These are phyloP conservation scores for Colletotrichum somersetense DNA, from an alignment of 2,329 filamentous ascomycete species.

Conservation along the genomic window DNA sequence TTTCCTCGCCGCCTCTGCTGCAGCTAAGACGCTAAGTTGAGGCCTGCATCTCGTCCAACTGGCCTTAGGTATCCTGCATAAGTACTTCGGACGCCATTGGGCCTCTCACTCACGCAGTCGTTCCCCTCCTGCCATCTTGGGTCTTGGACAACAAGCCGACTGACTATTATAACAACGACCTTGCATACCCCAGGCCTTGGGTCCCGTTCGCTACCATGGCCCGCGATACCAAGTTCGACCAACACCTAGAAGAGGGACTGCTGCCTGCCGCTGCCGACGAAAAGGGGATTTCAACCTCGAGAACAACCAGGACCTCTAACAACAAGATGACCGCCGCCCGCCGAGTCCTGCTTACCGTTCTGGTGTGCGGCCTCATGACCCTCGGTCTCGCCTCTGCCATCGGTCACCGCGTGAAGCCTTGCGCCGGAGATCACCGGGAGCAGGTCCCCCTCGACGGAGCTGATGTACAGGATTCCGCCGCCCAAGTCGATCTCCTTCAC, in stretches of 20 bases:
- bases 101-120: conserved; percentile 13
- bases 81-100: conserved; percentile 22
- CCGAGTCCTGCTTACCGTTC: conserved; percentile 43
- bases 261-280: conserved; percentile 41
- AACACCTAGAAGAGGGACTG: conserved; percentile 43
- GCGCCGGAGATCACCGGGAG: conserved; percentile 30
- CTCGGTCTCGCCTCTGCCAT: conserved; percentile 45
- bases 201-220: conserved; percentile 37
- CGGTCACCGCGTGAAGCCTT: conserved; percentile 28
- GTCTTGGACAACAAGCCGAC: conserved; percentile 46
- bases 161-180: conserved; percentile 49
- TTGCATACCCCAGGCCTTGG: conserved; percentile 4
- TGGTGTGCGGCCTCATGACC: conserved; percentile 44
- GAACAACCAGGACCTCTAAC: conserved; percentile 26
- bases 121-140: conserved; percentile 36
- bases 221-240: conserved; percentile 40
- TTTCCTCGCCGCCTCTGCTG: conserved; percentile 27
- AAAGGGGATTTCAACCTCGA: conserved; percentile 35
- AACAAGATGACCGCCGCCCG: conserved; percentile 44
- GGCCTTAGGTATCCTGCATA: conserved; percentile 25
- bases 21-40: conserved; percentile 38
- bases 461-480: conserved; percentile 49
- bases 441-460: conserved; percentile 21
- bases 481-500: conserved; percentile 73
- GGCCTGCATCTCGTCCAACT: conserved; percentile 29